Base-by-base conservation (phyloP, 2,329 filamentous ascomycete species). In the Ophiostoma sp. region DNA sequence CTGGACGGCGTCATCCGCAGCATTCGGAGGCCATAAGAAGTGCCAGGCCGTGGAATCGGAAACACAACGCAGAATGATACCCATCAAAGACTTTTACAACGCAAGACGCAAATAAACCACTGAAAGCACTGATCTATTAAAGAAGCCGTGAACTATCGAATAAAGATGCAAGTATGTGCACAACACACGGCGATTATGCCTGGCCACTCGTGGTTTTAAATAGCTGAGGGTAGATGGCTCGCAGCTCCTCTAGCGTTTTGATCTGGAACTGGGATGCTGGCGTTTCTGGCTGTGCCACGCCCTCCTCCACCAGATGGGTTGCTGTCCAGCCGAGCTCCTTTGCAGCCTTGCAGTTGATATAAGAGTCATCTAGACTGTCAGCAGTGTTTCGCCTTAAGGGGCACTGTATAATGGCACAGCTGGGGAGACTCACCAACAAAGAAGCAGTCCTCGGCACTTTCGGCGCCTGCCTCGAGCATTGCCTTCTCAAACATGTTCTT, bases 401-500 rank as follows among this genome's bases (percentile, higher is more conserved):
- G 27, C 27, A 27, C 27, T 27, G 27, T 27, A 27, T 27, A 27
- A 27, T 27, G 27, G 27, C 27, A 27, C 27, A 27, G 27, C 27
- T 27, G 27, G 27, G 27, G 27, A 16, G 18, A 63, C 58, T 18
- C n/a, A 63, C 58, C 60, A 73, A 99, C 92, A 77, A 97, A 99
- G 76, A 90, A 99, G 78, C 94, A 98, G 70, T 92, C 85, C 60
- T 89, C 84, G 11, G 82, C 80, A 47, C 85, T 83, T 14, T 85
- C 83, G 1, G 90, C 86, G 0, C 89, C 90, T 0, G 94, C 93
- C 74, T 98, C 90, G 64, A 78, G 81, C 90, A 98, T 97, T 5
- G 91, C 95, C 79, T 95, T 97, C 49, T 85, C 85, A 76, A 88
- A 99, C 89, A 96, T 95, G 66, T 88, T 87, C 66, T 83, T 82